A percentile compares a stretch with the other conserved stretches of the same genome.
phyloP scores from a whole-genome alignment of 768 basidiomycete genomes.

The Trametes cubensis region DNA sequence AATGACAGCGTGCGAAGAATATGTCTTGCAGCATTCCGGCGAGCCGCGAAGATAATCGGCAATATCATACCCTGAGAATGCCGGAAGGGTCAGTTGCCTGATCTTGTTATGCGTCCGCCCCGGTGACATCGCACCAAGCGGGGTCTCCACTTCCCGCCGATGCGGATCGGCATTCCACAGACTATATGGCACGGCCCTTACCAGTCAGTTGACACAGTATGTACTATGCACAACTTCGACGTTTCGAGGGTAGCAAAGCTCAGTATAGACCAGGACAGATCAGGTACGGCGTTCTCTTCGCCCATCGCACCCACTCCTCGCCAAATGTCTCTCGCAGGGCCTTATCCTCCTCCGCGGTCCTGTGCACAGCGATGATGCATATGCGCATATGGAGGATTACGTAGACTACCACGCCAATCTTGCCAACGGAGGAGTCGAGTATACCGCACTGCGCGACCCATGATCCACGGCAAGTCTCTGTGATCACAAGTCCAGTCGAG shows the following conservation, averaged over 20 bases:
- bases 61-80: too few relatives aligned
- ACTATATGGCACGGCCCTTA: too few relatives aligned
- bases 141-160: too few relatives aligned
- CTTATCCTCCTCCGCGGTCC: constrained; percentile 19
- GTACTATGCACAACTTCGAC: neutral
- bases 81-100: too few relatives aligned
- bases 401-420: neutral
- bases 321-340: constrained; percentile 24
- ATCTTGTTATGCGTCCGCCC: too few relatives aligned
- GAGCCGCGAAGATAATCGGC: too few relatives aligned
- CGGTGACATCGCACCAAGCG: too few relatives aligned
- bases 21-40: too few relatives aligned
- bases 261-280: constrained; percentile 4
- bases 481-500: constrained; percentile 1
- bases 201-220: neutral
- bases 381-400: neutral
- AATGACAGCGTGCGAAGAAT: too few relatives aligned
- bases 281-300: constrained; percentile 2
- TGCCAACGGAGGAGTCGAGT: neutral
- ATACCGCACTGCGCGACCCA: constrained; percentile 12
- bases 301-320: constrained; percentile 24
- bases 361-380: neutral
- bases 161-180: too few relatives aligned
- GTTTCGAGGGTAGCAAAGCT: neutral
- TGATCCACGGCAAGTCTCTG: neutral